A percentile compares a stretch with the other conserved stretches of the same genome.
Evolutionary conservation across 495 filamentous ascomycete species (phyloP).

Genomic region (Trichoderma virens): DNA sequence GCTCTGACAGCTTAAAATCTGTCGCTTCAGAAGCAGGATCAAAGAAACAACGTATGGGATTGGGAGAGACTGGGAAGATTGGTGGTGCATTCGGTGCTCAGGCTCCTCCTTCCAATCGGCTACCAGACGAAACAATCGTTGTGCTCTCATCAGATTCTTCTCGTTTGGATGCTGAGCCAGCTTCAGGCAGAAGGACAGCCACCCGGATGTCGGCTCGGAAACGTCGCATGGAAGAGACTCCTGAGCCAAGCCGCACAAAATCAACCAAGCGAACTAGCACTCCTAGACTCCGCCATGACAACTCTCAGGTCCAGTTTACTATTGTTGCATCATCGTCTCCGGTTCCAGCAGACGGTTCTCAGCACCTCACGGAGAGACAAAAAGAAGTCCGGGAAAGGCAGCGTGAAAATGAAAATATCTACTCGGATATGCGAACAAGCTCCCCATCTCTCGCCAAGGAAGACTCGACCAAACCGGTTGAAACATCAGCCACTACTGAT

Average conservation of each 20-base stretch:
- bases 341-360: slow-evolving; percentile 43
- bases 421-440: slow-evolving; percentile 60
- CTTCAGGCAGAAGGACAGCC: not conserved
- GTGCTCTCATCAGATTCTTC: slow-evolving; percentile 17
- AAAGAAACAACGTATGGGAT: slow-evolving; percentile 33
- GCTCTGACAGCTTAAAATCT: slow-evolving; percentile 34
- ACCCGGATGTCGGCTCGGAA: not conserved
- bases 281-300: slow-evolving; percentile 55
- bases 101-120: slow-evolving; percentile 41
- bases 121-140: slow-evolving; percentile 37
- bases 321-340: slow-evolving; percentile 52
- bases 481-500: not conserved
- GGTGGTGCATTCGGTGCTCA: slow-evolving; percentile 22
- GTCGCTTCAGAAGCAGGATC: slow-evolving; percentile 30
- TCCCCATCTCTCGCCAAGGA: slow-evolving; percentile 22
- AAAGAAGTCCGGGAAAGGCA: slow-evolving; percentile 62
- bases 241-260: not conserved
- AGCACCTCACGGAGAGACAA: slow-evolving; percentile 65
- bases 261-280: slow-evolving; percentile 19
- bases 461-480: slow-evolving; percentile 4
- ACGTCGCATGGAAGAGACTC: slow-evolving; percentile 1
- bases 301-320: slow-evolving; percentile 72
- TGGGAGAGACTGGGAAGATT: slow-evolving; percentile 27
- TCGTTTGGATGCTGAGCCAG: not conserved
- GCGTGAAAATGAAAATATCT: slow-evolving; percentile 58